These are phyloP conservation scores for Solanum boliviense DNA, from an alignment of 257 asterid species.

Conservation along the genomic window DNA sequence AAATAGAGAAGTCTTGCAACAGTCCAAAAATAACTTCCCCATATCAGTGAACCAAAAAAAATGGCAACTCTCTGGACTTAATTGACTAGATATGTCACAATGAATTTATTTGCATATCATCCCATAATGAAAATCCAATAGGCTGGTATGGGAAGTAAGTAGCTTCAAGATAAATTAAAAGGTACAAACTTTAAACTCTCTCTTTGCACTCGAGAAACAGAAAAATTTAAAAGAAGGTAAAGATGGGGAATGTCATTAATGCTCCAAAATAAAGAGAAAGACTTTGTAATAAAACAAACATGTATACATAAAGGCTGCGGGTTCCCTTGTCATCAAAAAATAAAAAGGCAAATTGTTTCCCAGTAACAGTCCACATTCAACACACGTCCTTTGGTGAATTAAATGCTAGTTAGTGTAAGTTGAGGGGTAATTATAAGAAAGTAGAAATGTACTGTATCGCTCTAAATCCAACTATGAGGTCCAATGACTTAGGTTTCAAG, in stretches of 20 bases:
- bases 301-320: background rate
- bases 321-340: too few relatives aligned
- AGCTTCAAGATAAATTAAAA: background rate
- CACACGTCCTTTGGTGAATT: background rate
- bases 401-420: background rate
- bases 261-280: background rate
- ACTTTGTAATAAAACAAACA: background rate
- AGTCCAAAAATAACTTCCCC: background rate
- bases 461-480: background rate
- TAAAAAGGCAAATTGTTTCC: background rate
- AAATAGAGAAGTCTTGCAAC: background rate
- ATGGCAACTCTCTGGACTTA: background rate
- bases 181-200: background rate
- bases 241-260: background rate
- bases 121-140: background rate
- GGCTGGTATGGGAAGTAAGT: background rate
- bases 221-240: background rate
- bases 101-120: background rate
- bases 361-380: background rate
- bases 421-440: background rate
- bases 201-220: background rate
- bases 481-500: background rate
- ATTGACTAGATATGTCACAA: background rate
- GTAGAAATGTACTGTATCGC: background rate
- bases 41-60: background rate